Percentiles rank a stretch among this genome's conserved stretches.
Conservation (phyloP, 2,329 filamentous ascomycete species). For the Trichoderma sp. region DNA sequence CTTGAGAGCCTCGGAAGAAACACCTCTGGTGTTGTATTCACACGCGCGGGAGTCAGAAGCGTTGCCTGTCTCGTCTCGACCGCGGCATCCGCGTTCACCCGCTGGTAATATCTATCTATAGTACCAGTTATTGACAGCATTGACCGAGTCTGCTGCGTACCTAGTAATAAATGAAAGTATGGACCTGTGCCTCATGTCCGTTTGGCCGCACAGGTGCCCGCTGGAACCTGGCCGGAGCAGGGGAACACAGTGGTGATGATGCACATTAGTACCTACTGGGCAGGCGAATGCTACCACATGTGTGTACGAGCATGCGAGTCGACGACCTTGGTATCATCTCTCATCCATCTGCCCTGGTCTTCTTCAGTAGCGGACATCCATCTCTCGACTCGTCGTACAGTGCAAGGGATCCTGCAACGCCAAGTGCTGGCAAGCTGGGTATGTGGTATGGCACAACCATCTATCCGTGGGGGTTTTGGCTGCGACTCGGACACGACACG, state of each 20-base stretch:
- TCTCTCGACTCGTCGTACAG: neutral
- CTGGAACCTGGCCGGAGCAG: neutral
- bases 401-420: neutral
- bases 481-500: neutral
- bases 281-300: constrained; percentile 7
- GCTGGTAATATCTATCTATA: neutral
- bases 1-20: neutral
- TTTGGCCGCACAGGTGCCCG: neutral
- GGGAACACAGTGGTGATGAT: neutral
- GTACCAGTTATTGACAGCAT: neutral
- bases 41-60: neutral
- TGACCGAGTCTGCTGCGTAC: neutral
- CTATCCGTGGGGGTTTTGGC: neutral
- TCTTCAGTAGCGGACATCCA: neutral
- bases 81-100: neutral
- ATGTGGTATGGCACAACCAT: neutral
- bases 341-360: neutral
- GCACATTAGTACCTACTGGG: neutral
- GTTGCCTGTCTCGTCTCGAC: neutral
- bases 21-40: neutral
- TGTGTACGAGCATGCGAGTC: constrained; percentile 4
- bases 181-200: neutral
- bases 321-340: neutral
- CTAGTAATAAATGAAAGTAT: neutral
- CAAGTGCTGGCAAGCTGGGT: neutral